phyloP scores from a whole-genome alignment of 129 eudicot species.

The Arctium lappa region DNA sequence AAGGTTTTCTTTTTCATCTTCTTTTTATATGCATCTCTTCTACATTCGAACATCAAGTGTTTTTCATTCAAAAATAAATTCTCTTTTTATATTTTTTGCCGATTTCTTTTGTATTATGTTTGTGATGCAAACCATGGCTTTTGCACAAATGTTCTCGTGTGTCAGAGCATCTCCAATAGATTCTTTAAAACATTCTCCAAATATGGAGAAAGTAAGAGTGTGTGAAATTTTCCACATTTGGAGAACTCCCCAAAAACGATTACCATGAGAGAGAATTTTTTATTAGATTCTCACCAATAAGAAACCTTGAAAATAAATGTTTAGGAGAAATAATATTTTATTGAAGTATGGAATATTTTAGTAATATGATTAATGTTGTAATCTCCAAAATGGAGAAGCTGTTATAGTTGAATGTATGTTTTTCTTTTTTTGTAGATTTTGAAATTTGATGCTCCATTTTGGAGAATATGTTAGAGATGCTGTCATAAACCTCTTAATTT shows the following conservation, averaged over 20 bases:
- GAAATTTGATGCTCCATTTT: too few relatives aligned
- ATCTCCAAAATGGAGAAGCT: too few relatives aligned
- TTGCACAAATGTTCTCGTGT: background rate
- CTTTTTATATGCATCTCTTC: background rate
- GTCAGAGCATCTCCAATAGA: background rate
- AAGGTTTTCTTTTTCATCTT: slow-evolving; percentile 12
- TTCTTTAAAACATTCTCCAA: background rate
- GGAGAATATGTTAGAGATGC: too few relatives aligned
- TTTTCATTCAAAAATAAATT: background rate
- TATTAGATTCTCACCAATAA: background rate
- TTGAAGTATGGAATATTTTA: too few relatives aligned
- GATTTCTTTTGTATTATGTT: slow-evolving; percentile 4
- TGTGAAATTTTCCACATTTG: too few relatives aligned
- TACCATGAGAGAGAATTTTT: background rate
- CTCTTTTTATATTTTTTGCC: background rate
- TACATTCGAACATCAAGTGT: slow-evolving; percentile 9
- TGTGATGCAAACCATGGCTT: background rate
- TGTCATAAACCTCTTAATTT: background rate
- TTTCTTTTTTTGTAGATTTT: too few relatives aligned
- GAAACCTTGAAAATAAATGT: background rate
- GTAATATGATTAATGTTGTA: too few relatives aligned
- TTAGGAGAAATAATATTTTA: too few relatives aligned
- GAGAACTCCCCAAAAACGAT: background rate
- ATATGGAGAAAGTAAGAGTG: background rate
- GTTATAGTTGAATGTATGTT: too few relatives aligned